Percentiles rank a stretch among this genome's conserved stretches.
These are phyloP conservation scores for Vigna trinervia DNA, from an alignment of 306 rosid species.

Conservation along the genomic window DNA sequence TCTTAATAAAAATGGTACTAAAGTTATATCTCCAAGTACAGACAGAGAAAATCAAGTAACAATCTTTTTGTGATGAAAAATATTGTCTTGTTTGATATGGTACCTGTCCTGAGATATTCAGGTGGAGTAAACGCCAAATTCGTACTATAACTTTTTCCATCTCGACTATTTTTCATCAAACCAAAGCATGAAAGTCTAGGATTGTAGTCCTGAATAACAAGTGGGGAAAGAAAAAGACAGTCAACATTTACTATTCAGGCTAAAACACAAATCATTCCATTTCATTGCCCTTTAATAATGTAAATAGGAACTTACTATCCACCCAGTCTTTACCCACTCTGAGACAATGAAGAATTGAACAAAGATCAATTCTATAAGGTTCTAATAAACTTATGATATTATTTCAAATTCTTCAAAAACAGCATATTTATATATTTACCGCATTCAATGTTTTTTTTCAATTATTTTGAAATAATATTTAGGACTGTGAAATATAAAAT, in stretches of 20 bases:
- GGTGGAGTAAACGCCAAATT: conserved; percentile 97
- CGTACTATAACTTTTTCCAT: conserved; percentile 97
- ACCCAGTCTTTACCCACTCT: conserved; percentile 3
- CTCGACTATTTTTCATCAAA: conserved; percentile 96
- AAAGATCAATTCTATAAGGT: background rate
- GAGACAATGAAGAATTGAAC: conserved; percentile 13
- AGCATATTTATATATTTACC: conserved; percentile 8
- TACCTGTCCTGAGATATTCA: conserved; percentile 92
- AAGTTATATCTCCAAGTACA: conserved; percentile 31
- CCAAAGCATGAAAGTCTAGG: conserved; percentile 98
- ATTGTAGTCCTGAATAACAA: conserved; percentile 72
- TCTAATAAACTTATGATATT: conserved; percentile 13
- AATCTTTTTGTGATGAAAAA: conserved; percentile 10
- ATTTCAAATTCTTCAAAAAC: background rate
- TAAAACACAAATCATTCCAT: conserved; percentile 2
- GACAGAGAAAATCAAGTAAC: conserved; percentile 25
- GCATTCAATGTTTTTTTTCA: background rate
- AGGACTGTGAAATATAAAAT: conserved; percentile 4
- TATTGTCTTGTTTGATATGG: conserved; percentile 8
- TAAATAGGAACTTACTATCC: conserved; percentile 12
- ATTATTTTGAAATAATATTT: background rate
- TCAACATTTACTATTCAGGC: conserved; percentile 10
- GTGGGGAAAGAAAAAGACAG: conserved; percentile 13
- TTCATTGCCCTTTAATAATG: conserved; percentile 5
- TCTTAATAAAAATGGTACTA: conserved; percentile 2